Evolutionary conservation across 1,139 yeast genomes (phyloP), one percentile per base, ranked within the genome.

Genomic region (Taphrina betulina): DNA sequence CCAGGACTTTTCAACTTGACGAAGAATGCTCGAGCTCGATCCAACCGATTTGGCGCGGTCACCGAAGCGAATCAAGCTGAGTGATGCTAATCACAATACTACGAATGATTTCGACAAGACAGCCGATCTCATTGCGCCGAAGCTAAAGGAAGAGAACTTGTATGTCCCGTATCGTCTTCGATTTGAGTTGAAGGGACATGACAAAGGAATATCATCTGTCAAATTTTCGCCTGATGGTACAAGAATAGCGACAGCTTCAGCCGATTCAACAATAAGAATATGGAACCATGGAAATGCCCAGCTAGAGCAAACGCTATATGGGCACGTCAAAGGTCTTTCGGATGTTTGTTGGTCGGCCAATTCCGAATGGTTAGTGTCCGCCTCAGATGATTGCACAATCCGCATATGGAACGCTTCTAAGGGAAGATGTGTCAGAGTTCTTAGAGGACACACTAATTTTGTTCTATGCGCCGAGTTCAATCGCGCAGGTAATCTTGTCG

Each of bases 391-490:
- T 68, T 75, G 82, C 61, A 82, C 95, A 0, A 76, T 90, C 4
- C 75, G 92, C 40, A 71, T 92, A 2, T 88, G 95, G 88, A 78
- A 83, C 53, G 68, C 82, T 1, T 65, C 68, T 36, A 73, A 72
- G 58, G 78, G 77, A 2, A 76, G 76, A 61, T 75, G 83, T 58
- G 67, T 85, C 42, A 79, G 82, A 58, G 74, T 82, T 2, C 69
- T 90, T 36, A 75, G 78, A 53, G 92, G 95, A 14, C 98, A 92
- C 66, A 87, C 95, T 0, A 92, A 83, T 62, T 92, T 88, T 61
- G 87, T 88, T 19, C 83, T 88, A 2, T 75, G 86, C 12, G 71
- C 88, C n/a, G 75, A 75, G 58, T 92, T 83, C 72, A 85, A 82
- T 60, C 70, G 75, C 43, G 83, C 83, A 66, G 95, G 96, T 0